These are phyloP conservation scores for Plasmodium coatneyi DNA, from an alignment of 169 alveolate genomes.

Conservation along the genomic window DNA sequence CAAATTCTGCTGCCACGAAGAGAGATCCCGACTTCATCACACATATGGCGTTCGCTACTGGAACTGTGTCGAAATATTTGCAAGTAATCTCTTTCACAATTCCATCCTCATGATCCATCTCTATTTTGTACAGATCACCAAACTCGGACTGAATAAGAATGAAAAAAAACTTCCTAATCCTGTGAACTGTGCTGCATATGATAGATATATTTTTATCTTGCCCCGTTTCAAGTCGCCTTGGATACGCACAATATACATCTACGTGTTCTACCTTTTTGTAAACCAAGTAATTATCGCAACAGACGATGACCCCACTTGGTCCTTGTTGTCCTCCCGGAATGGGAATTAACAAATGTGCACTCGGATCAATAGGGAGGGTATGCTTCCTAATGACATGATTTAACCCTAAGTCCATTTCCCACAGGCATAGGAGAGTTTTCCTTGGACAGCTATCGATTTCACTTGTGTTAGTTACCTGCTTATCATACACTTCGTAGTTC, in stretches of 20 bases:
- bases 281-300: constrained; percentile 95
- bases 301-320: constrained; percentile 98
- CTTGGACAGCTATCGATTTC: constrained; percentile 26
- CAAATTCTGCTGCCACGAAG: constrained; percentile 97
- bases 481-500: constrained; percentile 90
- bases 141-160: constrained; percentile 94
- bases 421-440: constrained; percentile 92
- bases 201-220: constrained; percentile 90
- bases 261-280: constrained; percentile 95
- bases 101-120: constrained; percentile 90
- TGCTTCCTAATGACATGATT: constrained; percentile 97
- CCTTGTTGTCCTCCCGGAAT: constrained; percentile 97
- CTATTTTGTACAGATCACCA: constrained; percentile 96
- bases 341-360: constrained; percentile 94
- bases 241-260: constrained; percentile 93
- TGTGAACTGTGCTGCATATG: constrained; percentile 92
- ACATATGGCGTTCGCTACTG: constrained; percentile 93
- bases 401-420: constrained; percentile 99
- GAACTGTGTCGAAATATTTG: constrained; percentile 98
- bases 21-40: constrained; percentile 95
- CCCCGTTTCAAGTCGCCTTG: constrained; percentile 94
- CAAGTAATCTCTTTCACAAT: constrained; percentile 88
- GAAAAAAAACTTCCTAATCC: constrained; percentile 94
- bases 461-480: constrained; percentile 84
- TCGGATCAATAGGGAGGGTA: constrained; percentile 84